Percentiles rank a stretch among this genome's conserved stretches.
Evolutionary conservation across 345 rosid species (phyloP).

Genomic region (Zanthoxylum bungeanum): DNA sequence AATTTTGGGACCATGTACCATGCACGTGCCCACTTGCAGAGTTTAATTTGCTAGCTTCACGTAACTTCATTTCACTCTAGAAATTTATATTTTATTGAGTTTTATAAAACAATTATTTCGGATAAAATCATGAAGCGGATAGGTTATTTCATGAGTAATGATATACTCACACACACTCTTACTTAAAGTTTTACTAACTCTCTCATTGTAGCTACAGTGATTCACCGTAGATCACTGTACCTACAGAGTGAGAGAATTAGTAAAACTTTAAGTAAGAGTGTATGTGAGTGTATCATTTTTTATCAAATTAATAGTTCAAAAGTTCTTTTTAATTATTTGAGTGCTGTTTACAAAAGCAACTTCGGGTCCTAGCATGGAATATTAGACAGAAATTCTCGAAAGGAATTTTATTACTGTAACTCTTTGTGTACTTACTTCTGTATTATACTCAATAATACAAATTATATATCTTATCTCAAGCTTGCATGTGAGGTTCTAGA

Average conservation of each 20-base stretch:
- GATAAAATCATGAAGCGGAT: no score
- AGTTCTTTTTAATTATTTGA: no score
- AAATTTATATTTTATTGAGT: no score
- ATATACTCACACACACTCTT: no score
- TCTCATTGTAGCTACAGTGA: no score
- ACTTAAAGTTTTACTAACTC: no score
- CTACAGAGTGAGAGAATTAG: no score
- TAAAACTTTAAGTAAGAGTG: background rate
- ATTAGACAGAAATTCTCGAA: background rate
- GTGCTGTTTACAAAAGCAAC: background rate
- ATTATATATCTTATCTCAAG: background rate
- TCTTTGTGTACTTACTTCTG: background rate
- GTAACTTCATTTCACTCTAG: background rate
- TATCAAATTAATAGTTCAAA: no score
- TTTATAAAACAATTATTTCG: no score
- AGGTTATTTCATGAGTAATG: no score
- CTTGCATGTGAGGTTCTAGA: slow-evolving; percentile 8
- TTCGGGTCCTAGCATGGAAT: background rate
- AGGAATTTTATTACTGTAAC: background rate
- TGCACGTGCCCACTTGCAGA: slow-evolving; percentile 37
- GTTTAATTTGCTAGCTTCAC: background rate
- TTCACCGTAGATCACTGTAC: no score
- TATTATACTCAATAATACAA: background rate
- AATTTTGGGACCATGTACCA: slow-evolving; percentile 56
- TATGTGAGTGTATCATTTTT: no score